A percentile compares a stretch with the other conserved stretches of the same genome.
Evolutionary conservation across 352 stramenopile genomes (phyloP).

Genomic region (Stephanocyclus meneghinianus): DNA sequence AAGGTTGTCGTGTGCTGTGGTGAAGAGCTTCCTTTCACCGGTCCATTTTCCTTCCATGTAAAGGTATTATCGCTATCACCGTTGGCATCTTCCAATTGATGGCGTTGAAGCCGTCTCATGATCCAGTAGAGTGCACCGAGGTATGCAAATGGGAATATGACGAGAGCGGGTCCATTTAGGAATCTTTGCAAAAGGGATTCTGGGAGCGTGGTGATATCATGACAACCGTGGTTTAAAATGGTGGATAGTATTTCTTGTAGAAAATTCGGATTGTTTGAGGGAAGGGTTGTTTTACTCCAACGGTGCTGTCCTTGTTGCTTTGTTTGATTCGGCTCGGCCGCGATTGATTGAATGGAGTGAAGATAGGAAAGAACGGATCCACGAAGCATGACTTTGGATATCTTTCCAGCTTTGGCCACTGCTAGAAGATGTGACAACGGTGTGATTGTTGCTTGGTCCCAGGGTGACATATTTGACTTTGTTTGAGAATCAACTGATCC

Average conservation of each 20-base stretch:
- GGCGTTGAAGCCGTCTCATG: slow-evolving; percentile 42
- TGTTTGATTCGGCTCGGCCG: slow-evolving; percentile 1
- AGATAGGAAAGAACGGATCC: slow-evolving; percentile 41
- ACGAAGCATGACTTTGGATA: slow-evolving; percentile 47
- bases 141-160: slow-evolving; percentile 76
- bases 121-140: slow-evolving; percentile 71
- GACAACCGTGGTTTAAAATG: slow-evolving; percentile 57
- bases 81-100: slow-evolving; percentile 45
- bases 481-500: background rate
- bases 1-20: slow-evolving; percentile 67
- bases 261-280: slow-evolving; percentile 50
- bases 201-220: slow-evolving; percentile 65
- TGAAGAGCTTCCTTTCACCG: background rate
- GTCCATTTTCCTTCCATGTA: slow-evolving; percentile 1
- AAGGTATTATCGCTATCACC: slow-evolving; percentile 11
- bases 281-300: slow-evolving; percentile 66
- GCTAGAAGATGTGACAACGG: slow-evolving; percentile 43
- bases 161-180: slow-evolving; percentile 50
- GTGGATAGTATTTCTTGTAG: slow-evolving; percentile 59
- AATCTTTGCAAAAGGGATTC: slow-evolving; percentile 55
- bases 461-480: slow-evolving; percentile 3
- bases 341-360: slow-evolving; percentile 16
- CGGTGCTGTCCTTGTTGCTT: slow-evolving; percentile 9
- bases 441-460: slow-evolving; percentile 20
- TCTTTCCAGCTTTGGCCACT: slow-evolving; percentile 30